Evolutionary conservation across 2,329 filamentous ascomycete species (phyloP), one percentile per base, ranked within the genome.

Genomic region (Ophiocordyceps camponoti-saundersi): DNA sequence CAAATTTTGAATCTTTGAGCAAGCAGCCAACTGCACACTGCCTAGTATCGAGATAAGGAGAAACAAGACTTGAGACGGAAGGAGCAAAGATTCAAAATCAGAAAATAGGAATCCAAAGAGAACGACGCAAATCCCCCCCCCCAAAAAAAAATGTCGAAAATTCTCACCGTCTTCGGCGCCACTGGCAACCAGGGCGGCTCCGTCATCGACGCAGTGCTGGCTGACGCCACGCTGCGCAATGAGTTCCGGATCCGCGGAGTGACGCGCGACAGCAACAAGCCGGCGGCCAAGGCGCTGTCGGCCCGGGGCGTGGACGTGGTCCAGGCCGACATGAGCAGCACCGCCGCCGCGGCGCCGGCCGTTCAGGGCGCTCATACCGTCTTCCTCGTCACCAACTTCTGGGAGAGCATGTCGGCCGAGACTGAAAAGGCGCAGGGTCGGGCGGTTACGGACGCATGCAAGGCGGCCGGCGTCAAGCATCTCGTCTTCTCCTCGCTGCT

Each of bases 101-200:
- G 11, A 29, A 6, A 29, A 29, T 7, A 29, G 8, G 8, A 26
- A 26, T 7, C 26, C 5, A 16, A 6, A 39, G 16, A 39, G n/a
- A 18, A 39, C 16, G 16, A 39, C 2, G 7, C 8, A 11, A 12
- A 23, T 22, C 18, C 23, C 7, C 6, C 4, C 18, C 23, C 7
- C 6, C 4, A 16, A 10, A 16, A 16, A 36, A 36, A 42, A 5
- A 60, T 63, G 60, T 65, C 66, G 52, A 64, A 64, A 49, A 56
- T 65, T 44, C 51, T 66, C 21, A 61, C 63, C 13, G 65, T 70
- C n/a, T 71, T 71, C 45, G 69, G 69, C 23, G 67, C 67, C 46
- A 72, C 70, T 3, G 70, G 69, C 48, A 63, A 65, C 50, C 70
- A 75, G 55, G 71, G 70, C 41, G 65, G 65, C 34, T 70, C 68